Conservation (phyloP, 2,329 filamentous ascomycete species). For the Aspergillus sp. region DNA sequence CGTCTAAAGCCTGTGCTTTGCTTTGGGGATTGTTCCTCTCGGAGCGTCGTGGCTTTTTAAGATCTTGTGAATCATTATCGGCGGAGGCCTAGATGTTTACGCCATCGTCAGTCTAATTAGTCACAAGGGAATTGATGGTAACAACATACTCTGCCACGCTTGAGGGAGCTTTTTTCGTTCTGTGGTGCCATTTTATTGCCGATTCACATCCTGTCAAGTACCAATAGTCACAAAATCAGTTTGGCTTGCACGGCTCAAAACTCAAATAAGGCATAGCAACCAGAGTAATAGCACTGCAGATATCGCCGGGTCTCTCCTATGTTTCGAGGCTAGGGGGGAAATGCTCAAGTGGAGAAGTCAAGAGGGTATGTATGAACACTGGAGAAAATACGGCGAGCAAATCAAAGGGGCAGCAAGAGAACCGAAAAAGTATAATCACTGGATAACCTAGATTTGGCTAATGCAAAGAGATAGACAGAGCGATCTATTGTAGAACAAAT, state of each 20-base stretch:
- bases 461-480: not conserved
- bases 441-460: not conserved
- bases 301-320: not conserved
- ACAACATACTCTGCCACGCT: slow-evolving; percentile 68
- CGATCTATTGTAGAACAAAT: not conserved
- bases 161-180: slow-evolving; percentile 78
- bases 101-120: slow-evolving; percentile 22
- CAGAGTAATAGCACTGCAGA: not conserved
- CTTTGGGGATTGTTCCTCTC: slow-evolving; percentile 67
- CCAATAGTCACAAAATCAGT: not conserved
- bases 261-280: not conserved
- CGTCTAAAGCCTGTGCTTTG: slow-evolving; percentile 56
- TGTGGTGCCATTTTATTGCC: slow-evolving; percentile 46
- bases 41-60: slow-evolving; percentile 83
- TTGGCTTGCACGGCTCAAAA: not conserved
- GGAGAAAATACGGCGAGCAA: not conserved
- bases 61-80: slow-evolving; percentile 61
- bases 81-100: slow-evolving; percentile 60
- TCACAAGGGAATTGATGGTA: slow-evolving; percentile 18
- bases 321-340: not conserved
- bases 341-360: not conserved
- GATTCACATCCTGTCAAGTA: slow-evolving; percentile 9
- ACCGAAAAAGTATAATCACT: not conserved
- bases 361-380: not conserved
- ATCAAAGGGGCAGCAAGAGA: not conserved